These are phyloP conservation scores for Jamesozyma jinghongensis DNA, from an alignment of 805 yeast genomes.

Conservation along the genomic window DNA sequence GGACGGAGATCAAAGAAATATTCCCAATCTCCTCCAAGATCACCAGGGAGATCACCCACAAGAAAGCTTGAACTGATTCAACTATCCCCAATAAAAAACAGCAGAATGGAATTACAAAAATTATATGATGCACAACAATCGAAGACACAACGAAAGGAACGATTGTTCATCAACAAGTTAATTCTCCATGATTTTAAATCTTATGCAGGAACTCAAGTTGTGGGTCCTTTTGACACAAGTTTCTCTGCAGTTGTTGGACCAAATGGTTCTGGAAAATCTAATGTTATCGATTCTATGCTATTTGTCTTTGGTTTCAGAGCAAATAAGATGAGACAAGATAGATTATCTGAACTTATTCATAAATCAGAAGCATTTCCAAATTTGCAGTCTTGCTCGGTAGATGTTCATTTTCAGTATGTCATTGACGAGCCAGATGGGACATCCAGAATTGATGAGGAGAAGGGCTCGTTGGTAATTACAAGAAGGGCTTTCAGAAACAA, in stretches of 20 bases:
- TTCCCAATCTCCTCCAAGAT: constrained; percentile 24
- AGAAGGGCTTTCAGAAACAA: constrained; percentile 74
- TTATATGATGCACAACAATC: constrained; percentile 22
- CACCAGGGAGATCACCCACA: constrained; percentile 31
- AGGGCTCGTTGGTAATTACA: constrained; percentile 55
- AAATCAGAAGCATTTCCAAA: constrained; percentile 67
- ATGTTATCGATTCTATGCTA: constrained; percentile 90
- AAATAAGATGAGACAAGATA: constrained; percentile 91
- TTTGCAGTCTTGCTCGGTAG: constrained; percentile 75
- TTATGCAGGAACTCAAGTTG: constrained; percentile 84
- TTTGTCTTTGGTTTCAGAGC: constrained; percentile 98
- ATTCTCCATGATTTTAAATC: constrained; percentile 84
- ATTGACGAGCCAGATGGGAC: constrained; percentile 46
- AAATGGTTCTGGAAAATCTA: constrained; percentile 96
- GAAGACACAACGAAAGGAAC: constrained; percentile 31
- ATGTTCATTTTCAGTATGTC: constrained; percentile 76
- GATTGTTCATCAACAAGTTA: constrained; percentile 68
- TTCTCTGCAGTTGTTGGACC: constrained; percentile 98
- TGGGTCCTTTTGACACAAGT: constrained; percentile 91
- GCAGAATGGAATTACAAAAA: constrained; percentile 27
- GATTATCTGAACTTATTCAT: constrained; percentile 86
- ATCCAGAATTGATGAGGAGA: constrained; percentile 40
- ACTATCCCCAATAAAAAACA: constrained; percentile 33
- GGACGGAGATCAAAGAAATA: constrained; percentile 28
- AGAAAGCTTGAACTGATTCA: constrained; percentile 35